Evolutionary conservation across 306 rosid genomes (phyloP).

Genomic region (Canavalia ensiformis): DNA sequence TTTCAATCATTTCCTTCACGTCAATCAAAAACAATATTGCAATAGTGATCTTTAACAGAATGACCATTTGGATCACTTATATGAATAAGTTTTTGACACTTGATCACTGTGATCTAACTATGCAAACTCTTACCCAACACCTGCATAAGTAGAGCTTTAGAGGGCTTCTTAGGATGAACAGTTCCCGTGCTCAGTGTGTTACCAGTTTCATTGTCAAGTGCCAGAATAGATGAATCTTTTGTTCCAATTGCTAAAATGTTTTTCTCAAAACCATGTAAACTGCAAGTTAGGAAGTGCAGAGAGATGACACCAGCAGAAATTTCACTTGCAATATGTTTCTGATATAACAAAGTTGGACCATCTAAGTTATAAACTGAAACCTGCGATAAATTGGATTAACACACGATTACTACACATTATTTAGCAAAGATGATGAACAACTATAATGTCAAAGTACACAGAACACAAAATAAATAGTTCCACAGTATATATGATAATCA

Average conservation of each 20-base stretch:
- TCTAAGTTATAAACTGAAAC: slow-evolving; percentile 78
- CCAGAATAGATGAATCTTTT: slow-evolving; percentile 83
- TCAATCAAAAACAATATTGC: slow-evolving; percentile 31
- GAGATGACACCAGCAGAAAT: slow-evolving; percentile 75
- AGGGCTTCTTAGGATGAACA: slow-evolving; percentile 92
- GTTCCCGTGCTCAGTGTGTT: slow-evolving; percentile 58
- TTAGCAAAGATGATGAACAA: slow-evolving; percentile 39
- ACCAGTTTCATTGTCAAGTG: slow-evolving; percentile 83
- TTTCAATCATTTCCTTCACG: slow-evolving; percentile 46
- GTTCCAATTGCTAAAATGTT: slow-evolving; percentile 73
- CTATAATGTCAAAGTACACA: slow-evolving; percentile 29
- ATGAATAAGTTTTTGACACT: background rate
- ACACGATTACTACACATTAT: slow-evolving; percentile 18
- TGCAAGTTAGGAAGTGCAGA: slow-evolving; percentile 77
- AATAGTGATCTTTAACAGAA: slow-evolving; percentile 29
- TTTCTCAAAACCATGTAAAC: slow-evolving; percentile 83
- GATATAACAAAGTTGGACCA: slow-evolving; percentile 71
- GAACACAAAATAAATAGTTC: slow-evolving; percentile 21
- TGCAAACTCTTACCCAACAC: slow-evolving; percentile 69
- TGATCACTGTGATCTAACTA: slow-evolving; percentile 20
- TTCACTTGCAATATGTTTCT: slow-evolving; percentile 82
- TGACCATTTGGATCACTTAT: slow-evolving; percentile 1
- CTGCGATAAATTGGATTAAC: slow-evolving; percentile 57
- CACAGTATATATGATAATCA: slow-evolving; percentile 10
- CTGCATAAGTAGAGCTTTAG: slow-evolving; percentile 85